Percentiles rank a stretch among this genome's conserved stretches.
Evolutionary conservation across 2,329 filamentous ascomycete genomes (phyloP).

Genomic region (Curvularia verruculosa): DNA sequence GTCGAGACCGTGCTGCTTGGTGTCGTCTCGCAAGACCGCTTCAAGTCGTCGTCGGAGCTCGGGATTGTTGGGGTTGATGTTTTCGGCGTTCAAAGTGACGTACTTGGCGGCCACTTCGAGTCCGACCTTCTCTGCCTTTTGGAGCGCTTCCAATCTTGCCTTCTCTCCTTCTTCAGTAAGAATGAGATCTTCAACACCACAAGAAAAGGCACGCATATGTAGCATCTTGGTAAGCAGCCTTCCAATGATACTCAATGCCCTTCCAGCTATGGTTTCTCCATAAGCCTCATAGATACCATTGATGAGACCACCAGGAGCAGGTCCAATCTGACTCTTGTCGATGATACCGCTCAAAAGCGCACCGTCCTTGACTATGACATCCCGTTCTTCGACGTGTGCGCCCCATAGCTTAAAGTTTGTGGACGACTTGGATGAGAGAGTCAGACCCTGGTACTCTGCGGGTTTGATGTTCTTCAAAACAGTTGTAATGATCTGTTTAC

Average conservation of each 20-base stretch:
- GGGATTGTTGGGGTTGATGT: conserved; percentile 67
- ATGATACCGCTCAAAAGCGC: conserved; percentile 89
- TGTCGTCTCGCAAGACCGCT: conserved; percentile 87
- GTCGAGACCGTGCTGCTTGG: conserved; percentile 90
- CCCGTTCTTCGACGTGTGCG: conserved; percentile 72
- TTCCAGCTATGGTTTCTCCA: conserved; percentile 83
- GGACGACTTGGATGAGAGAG: conserved; percentile 78
- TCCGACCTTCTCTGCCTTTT: conserved; percentile 71
- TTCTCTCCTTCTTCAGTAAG: conserved; percentile 81
- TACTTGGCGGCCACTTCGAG: conserved; percentile 83
- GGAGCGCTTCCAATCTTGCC: conserved; percentile 70
- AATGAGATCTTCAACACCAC: conserved; percentile 93
- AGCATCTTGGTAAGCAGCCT: conserved; percentile 87
- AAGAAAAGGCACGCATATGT: conserved; percentile 94
- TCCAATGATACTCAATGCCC: conserved; percentile 85
- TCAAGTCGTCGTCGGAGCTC: conserved; percentile 81
- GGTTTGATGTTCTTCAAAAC: conserved; percentile 92
- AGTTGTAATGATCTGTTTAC: conserved; percentile 93
- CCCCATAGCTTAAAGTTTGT: conserved; percentile 84
- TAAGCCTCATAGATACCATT: conserved; percentile 94
- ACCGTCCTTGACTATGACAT: conserved; percentile 82
- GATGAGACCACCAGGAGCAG: conserved; percentile 82
- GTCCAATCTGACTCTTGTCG: conserved; percentile 94
- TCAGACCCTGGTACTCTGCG: conserved; percentile 74
- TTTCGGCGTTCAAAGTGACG: conserved; percentile 76